Evolutionary conservation across 2,329 filamentous ascomycete species (phyloP).

Genomic region (Pestalotiopsis sp.): DNA sequence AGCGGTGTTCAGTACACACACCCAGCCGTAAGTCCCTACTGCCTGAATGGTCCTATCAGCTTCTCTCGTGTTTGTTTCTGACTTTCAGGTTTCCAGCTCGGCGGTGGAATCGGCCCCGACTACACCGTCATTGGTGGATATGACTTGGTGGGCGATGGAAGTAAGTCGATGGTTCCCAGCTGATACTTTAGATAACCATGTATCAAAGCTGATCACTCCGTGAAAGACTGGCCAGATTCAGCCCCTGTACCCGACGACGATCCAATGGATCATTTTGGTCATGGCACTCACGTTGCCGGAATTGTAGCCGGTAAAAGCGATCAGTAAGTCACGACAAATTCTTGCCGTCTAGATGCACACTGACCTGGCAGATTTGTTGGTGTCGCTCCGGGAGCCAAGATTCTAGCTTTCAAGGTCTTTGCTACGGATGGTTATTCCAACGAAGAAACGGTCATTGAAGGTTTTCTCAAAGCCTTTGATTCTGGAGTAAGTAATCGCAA

Average conservation of each 20-base stretch:
- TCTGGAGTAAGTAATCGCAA: conserved; percentile 17
- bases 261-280: conserved; percentile 20
- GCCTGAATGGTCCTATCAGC: background rate
- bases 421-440: conserved; percentile 19
- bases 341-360: background rate
- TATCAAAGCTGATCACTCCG: background rate
- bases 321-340: conserved; percentile 13
- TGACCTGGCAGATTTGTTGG: conserved; percentile 21
- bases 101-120: conserved; percentile 23
- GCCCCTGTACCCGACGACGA: conserved; percentile 21
- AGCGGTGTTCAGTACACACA: conserved; percentile 25
- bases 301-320: conserved; percentile 24
- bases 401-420: conserved; percentile 25
- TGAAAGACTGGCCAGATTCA: conserved; percentile 21
- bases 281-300: conserved; percentile 25
- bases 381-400: conserved; percentile 24
- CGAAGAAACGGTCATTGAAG: conserved; percentile 24
- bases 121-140: conserved; percentile 25
- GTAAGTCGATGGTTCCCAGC: conserved; percentile 5
- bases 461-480: conserved; percentile 23
- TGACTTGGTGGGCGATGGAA: conserved; percentile 22
- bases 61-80: background rate
- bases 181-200: background rate
- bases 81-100: conserved; percentile 15
- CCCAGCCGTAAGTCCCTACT: conserved; percentile 17